These are phyloP conservation scores for Alternaria brassicae DNA, from an alignment of 2,329 filamentous ascomycete species.

Conservation along the genomic window DNA sequence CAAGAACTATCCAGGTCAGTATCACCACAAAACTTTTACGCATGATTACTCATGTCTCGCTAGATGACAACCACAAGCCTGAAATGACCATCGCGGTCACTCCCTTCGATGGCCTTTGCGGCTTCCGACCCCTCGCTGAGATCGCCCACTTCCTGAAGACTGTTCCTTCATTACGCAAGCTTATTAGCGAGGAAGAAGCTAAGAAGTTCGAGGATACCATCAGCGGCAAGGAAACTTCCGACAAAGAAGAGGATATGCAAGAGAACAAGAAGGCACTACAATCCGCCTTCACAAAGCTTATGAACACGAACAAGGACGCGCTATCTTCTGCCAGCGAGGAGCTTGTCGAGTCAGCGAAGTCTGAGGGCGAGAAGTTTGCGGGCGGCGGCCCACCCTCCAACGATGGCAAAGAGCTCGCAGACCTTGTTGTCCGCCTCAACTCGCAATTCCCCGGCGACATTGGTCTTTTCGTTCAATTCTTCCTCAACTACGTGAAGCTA, in stretches of 20 bases:
- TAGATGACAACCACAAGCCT: slow-evolving; percentile 95
- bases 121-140: slow-evolving; percentile 87
- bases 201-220: slow-evolving; percentile 55
- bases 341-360: slow-evolving; percentile 74
- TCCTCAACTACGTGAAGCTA: slow-evolving; percentile 93
- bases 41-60: neutral
- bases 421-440: slow-evolving; percentile 79
- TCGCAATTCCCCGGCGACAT: slow-evolving; percentile 85
- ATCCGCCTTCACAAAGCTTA: slow-evolving; percentile 76
- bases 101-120: slow-evolving; percentile 93
- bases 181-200: slow-evolving; percentile 58
- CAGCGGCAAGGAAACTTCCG: slow-evolving; percentile 60
- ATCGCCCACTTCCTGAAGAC: slow-evolving; percentile 82
- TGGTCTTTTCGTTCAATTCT: slow-evolving; percentile 93
- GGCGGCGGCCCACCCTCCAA: slow-evolving; percentile 73
- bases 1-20: slow-evolving; percentile 78
- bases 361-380: slow-evolving; percentile 75
- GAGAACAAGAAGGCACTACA: slow-evolving; percentile 81
- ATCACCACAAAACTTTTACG: too few species aligned
- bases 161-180: slow-evolving; percentile 60
- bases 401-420: slow-evolving; percentile 72
- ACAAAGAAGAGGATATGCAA: slow-evolving; percentile 54
- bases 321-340: slow-evolving; percentile 70
- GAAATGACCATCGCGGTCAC: slow-evolving; percentile 99
- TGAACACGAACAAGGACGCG: slow-evolving; percentile 74